A percentile compares a stretch with the other conserved stretches of the same genome.
Evolutionary conservation across 345 rosid species (phyloP).

Genomic region (Psidium friedrichsthalianum): DNA sequence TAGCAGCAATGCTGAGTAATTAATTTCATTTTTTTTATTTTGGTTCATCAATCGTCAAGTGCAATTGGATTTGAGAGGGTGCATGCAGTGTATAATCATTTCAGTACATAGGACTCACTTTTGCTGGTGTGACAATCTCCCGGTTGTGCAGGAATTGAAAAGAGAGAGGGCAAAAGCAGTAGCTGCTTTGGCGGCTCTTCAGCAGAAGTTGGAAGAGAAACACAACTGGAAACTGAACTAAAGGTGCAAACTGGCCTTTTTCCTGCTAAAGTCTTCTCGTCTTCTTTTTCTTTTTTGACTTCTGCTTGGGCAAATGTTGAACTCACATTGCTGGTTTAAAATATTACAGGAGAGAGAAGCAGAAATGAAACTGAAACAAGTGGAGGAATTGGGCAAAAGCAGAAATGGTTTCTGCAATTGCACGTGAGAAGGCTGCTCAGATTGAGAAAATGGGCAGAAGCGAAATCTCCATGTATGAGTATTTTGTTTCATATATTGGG

Average conservation of each 20-base stretch:
- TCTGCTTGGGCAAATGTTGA: neutral
- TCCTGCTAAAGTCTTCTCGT: neutral
- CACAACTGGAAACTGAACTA: constrained; percentile 66
- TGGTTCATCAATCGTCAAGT: neutral
- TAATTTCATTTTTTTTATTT: neutral
- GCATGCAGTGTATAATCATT: neutral
- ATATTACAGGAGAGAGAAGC: constrained; percentile 66
- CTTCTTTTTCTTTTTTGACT: neutral
- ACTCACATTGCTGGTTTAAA: neutral
- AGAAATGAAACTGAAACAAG: constrained; percentile 38
- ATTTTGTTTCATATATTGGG: neutral
- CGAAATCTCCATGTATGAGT: constrained; percentile 80
- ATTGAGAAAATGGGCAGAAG: constrained; percentile 84
- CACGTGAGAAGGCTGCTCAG: constrained; percentile 75
- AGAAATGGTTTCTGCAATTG: constrained; percentile 59
- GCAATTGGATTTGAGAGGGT: neutral
- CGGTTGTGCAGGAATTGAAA: constrained; percentile 63
- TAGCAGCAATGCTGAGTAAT: neutral
- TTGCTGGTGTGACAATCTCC: neutral
- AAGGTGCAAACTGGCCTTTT: constrained; percentile 36
- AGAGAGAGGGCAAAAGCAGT: constrained; percentile 87
- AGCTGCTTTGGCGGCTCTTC: constrained; percentile 62
- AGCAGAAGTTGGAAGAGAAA: constrained; percentile 82
- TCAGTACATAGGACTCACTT: neutral
- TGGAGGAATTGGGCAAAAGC: constrained; percentile 68